These are phyloP conservation scores for Plectosphaerella sp. DNA, from an alignment of 2,329 filamentous ascomycete species.

Conservation along the genomic window DNA sequence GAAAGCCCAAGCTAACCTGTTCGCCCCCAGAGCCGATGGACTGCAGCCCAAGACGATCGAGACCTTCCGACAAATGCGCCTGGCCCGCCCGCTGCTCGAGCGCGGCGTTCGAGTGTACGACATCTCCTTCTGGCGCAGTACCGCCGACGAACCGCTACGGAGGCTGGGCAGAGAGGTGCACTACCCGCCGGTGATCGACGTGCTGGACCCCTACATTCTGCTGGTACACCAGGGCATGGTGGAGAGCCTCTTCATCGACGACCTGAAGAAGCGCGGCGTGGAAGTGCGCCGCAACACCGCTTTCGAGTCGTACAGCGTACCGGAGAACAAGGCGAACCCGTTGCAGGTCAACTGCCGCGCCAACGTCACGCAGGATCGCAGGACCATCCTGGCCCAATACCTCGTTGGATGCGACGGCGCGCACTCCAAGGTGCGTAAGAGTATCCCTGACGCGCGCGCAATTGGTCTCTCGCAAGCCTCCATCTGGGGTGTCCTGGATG, in stretches of 20 bases:
- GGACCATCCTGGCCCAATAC: constrained; percentile 54
- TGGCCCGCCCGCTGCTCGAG: constrained; percentile 64
- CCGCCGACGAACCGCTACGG: constrained; percentile 44
- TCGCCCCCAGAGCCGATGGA: constrained; percentile 55
- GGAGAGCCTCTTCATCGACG: constrained; percentile 65
- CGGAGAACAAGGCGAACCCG: constrained; percentile 35
- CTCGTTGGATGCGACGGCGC: constrained; percentile 71
- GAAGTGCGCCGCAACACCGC: constrained; percentile 59
- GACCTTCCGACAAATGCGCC: constrained; percentile 67
- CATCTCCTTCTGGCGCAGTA: constrained; percentile 67
- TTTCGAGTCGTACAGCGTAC: constrained; percentile 54
- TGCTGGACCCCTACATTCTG: constrained; percentile 52
- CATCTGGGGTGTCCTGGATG: constrained; percentile 69
- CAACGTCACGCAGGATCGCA: constrained; percentile 46
- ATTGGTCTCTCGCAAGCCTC: constrained; percentile 49
- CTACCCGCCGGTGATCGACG: constrained; percentile 59
- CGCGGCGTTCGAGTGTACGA: constrained; percentile 69
- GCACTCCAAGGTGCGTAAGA: constrained; percentile 64
- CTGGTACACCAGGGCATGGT: constrained; percentile 72
- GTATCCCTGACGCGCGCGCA: constrained; percentile 53
- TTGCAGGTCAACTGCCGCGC: constrained; percentile 47
- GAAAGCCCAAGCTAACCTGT: not conserved
- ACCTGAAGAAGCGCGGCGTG: constrained; percentile 60
- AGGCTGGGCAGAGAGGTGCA: constrained; percentile 63
- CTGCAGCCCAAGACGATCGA: constrained; percentile 76